These are phyloP conservation scores for Pezicula radicicola DNA, from an alignment of 2,329 filamentous ascomycete genomes.

Conservation along the genomic window DNA sequence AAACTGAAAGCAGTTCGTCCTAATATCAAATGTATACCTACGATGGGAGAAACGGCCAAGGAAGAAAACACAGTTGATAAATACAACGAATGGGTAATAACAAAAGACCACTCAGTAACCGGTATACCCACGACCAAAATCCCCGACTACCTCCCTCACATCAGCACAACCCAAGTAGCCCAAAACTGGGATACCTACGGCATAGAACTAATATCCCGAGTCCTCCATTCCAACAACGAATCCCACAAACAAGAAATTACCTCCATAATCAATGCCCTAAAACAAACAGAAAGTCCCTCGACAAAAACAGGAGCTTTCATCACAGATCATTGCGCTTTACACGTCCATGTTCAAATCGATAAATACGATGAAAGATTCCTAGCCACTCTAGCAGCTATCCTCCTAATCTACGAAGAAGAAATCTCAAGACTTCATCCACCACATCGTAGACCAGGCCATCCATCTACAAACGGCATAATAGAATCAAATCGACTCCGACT, in stretches of 20 bases:
- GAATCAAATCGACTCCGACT: background rate
- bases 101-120: background rate
- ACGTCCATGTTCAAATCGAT: constrained; percentile 2
- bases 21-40: background rate
- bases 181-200: constrained; percentile 4
- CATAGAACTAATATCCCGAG: constrained; percentile 1
- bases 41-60: background rate
- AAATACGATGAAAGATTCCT: background rate
- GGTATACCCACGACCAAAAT: background rate
- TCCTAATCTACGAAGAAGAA: constrained; percentile 5
- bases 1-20: background rate
- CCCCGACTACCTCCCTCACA: background rate
- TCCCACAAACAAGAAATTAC: background rate
- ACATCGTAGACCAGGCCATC: background rate
- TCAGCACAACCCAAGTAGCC: background rate
- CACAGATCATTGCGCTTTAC: background rate
- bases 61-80: background rate
- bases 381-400: background rate
- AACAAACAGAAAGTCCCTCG: background rate
- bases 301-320: background rate
- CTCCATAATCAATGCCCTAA: background rate
- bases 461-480: background rate
- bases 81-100: constrained; percentile 1
- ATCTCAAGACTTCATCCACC: constrained; percentile 4
- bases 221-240: background rate